Base-by-base conservation (phyloP, 176 grass and related monocot species). In the Oryza nivara region DNA sequence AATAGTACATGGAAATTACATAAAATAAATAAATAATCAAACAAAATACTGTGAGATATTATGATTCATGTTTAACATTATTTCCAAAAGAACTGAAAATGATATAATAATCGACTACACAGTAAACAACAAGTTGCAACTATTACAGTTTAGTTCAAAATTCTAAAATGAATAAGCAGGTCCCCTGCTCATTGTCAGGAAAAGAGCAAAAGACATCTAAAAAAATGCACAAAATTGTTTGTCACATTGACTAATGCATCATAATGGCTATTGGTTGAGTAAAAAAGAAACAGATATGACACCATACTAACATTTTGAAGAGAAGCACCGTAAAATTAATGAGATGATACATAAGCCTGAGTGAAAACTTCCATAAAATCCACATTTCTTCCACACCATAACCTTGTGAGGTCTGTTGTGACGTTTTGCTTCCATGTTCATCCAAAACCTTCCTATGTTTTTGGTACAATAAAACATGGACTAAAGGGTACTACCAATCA, bases 91-190 rank as follows among this genome's bases (percentile, higher is more conserved):
- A 82, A 47, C 28, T 72, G 32, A 43, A 14, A 68, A 56, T 67
- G 5, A 7, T 70, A 54, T 61, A 83, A 54, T 14, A 44, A 78
- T 78, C 64, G 13, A 64, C 19, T 22, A 30, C 2, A 26, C 5
- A 19, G n/a, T 84, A 80, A 88, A 47, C 38, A 77, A 67, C 20
- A 78, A 44, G 73, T 20, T 35, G 32, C 65, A 64, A 54, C 4
- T 49, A 46, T 43, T 20, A 68, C 4, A 76, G 26, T 20, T 84
- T 8, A 7, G 40, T 41, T 41, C 40, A 41, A 41, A 41, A 41
- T 41, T 41, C 40, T 41, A 41, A 41, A 41, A 7, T 41, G 40
- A 41, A 41, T 41, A 8, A 79, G 67, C 2, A 70, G 2, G 14
- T 25, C 28, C 32, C 17, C 0, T 28, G 51, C 25, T 43, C 38